phyloP scores from a whole-genome alignment of 228 moss, liverwort and hornwort species.

The Sphagnum fallax region DNA sequence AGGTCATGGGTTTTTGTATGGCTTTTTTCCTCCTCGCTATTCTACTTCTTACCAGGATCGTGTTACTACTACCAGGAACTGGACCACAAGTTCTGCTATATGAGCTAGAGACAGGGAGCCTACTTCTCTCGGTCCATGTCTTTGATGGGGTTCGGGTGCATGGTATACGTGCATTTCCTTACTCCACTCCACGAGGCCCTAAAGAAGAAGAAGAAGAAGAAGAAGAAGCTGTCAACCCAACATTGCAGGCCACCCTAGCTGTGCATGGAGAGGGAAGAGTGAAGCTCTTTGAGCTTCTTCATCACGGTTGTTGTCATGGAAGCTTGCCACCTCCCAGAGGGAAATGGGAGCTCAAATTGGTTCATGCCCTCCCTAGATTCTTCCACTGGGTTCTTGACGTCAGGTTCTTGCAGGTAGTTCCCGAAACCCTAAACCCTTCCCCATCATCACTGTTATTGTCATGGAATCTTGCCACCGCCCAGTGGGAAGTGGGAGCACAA shows the following conservation, averaged over 20 bases:
- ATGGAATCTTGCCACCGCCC: not conserved
- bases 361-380: constrained; percentile 67
- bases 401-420: constrained; percentile 62
- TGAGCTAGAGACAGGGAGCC: constrained; percentile 51
- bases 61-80: constrained; percentile 43
- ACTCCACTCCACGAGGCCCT: constrained; percentile 6
- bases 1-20: no score
- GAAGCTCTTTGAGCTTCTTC: constrained; percentile 57
- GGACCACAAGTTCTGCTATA: constrained; percentile 77
- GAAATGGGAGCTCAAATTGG: constrained; percentile 11
- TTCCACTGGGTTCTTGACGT: constrained; percentile 84
- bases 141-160: constrained; percentile 92
- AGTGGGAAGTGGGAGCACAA: constrained; percentile 4
- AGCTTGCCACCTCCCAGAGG: not conserved
- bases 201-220: not conserved
- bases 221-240: constrained; percentile 2
- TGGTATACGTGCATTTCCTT: constrained; percentile 49
- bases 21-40: not conserved
- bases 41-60: not conserved
- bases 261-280: constrained; percentile 89
- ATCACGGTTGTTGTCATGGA: constrained; percentile 1
- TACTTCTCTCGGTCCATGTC: constrained; percentile 43
- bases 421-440: constrained; percentile 4
- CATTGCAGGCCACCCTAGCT: constrained; percentile 30
- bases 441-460: constrained; percentile 2